These are phyloP conservation scores for Chondrus crispus DNA, from an alignment of 23 red algal species.

Conservation along the genomic window DNA sequence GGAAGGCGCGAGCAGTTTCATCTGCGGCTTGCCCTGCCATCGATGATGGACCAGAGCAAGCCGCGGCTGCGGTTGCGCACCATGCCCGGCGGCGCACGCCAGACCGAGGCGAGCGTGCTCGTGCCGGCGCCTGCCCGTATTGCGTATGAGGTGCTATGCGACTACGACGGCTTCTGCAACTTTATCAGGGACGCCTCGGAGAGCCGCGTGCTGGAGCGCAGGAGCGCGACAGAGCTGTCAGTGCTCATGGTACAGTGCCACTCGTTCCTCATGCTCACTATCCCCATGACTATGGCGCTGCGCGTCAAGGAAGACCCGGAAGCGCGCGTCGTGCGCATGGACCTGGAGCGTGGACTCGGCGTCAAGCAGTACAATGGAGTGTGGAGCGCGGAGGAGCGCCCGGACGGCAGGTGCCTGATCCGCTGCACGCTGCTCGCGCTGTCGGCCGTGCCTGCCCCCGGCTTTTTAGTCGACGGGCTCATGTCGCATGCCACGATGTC, in stretches of 20 bases:
- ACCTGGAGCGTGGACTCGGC: slow-evolving; percentile 44
- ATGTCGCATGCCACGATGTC: slow-evolving; percentile 54
- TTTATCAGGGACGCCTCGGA: slow-evolving; percentile 46
- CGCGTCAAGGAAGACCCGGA: slow-evolving; percentile 38
- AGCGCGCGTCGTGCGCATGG: slow-evolving; percentile 31
- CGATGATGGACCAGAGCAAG: slow-evolving; percentile 48
- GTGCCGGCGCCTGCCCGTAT: slow-evolving; percentile 17
- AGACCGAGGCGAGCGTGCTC: slow-evolving; percentile 35
- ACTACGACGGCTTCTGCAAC: slow-evolving; percentile 52
- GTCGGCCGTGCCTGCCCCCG: slow-evolving; percentile 40
- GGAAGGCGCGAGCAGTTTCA: slow-evolving; percentile 37
- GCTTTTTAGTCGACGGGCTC: slow-evolving; percentile 50
- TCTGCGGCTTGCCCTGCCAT: slow-evolving; percentile 48
- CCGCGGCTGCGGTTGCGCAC: slow-evolving; percentile 30
- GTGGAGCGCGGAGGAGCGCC: slow-evolving; percentile 27
- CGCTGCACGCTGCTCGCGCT: slow-evolving; percentile 23
- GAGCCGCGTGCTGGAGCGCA: slow-evolving; percentile 31
- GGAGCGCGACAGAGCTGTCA: slow-evolving; percentile 27
- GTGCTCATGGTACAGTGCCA: slow-evolving; percentile 67
- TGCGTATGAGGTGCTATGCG: slow-evolving; percentile 41
- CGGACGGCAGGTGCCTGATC: slow-evolving; percentile 46
- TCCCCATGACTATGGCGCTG: slow-evolving; percentile 51
- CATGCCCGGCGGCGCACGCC: slow-evolving; percentile 23
- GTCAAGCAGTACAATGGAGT: slow-evolving; percentile 51
- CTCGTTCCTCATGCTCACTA: slow-evolving; percentile 52